Base-by-base conservation (phyloP, 2,329 filamentous ascomycete species). In the Elsinoe arachidis region DNA sequence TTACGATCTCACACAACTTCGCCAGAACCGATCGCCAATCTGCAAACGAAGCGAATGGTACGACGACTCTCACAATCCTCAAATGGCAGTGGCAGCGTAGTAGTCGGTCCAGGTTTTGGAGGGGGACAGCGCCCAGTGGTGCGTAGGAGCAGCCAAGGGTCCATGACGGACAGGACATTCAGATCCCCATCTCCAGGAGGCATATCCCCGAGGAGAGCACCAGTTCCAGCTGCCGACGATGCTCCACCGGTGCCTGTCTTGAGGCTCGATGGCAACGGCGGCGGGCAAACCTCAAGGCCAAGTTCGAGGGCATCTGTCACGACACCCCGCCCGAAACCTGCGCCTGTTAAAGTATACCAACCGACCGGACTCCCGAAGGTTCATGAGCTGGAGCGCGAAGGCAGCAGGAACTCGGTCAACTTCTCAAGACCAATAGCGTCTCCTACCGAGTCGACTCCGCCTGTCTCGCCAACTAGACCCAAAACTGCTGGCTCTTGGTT, bases 111-210 rank as follows among this genome's bases (percentile, higher is more conserved):
- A 39, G 37, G 26, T 7, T 30, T 30, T 11, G 37, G 11, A 38
- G 47, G 34, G 55, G 62, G 61, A 62, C 70, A 65, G 56, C 70
- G 69, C 57, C 72, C 61, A 58, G 74, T 91, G 60, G 79, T 85
- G 61, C 78, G 88, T 65, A 78, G 80, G 37, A 80, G 78, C 57
- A 95, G 91, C 72, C 81, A 81, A 26, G 80, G 84, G 19, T 96
- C 90, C 52, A 95, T 97, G 91, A 86, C 83, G 30, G 88, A 92
- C 69, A 83, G 92, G 58, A 91, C 90, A 0, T 96, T 96, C 71
- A 84, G 91, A 63, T 87, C 86, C 11, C 83, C 85, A 2, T 95
- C 88, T 79, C 60, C 76, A 69, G 72, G 71, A 68, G 76, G 77
- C 66, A 70, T 38, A 64, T 64, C 60, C 58, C 65, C 62, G 61